A percentile compares a stretch with the other conserved stretches of the same genome.
Conservation (phyloP, 192 early-diverging fungal species). For the Rhizoclosmatium globosum region DNA sequence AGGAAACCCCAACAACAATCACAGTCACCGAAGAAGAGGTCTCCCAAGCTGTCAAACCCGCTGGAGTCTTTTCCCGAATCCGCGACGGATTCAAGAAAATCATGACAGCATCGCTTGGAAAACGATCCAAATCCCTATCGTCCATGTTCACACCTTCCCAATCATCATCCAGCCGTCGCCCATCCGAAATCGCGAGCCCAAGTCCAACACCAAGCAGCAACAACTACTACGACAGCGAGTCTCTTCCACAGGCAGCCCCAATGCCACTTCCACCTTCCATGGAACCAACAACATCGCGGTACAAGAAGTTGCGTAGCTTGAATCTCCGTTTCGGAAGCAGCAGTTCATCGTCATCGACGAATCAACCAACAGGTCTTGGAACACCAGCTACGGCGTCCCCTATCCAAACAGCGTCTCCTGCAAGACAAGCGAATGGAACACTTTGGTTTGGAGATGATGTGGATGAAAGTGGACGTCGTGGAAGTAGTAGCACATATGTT, state of each 20-base stretch:
- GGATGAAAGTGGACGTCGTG: not conserved
- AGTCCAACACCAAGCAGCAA: not conserved
- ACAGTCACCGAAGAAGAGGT: conserved; percentile 87
- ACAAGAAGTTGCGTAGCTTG: not conserved
- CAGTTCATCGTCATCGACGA: not conserved
- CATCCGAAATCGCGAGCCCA: not conserved
- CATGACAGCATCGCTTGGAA: not conserved
- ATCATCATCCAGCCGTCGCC: not conserved
- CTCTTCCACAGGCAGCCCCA: not conserved
- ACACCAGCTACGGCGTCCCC: not conserved
- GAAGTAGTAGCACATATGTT: not conserved
- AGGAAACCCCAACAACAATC: conserved; percentile 46
- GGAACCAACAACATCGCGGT: not conserved
- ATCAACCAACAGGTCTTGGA: not conserved
- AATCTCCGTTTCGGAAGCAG: not conserved
- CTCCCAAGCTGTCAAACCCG: conserved; percentile 64
- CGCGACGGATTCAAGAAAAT: conserved; percentile 22
- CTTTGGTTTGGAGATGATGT: not conserved
- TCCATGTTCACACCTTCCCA: conserved; percentile 12
- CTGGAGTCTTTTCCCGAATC: conserved; percentile 60
- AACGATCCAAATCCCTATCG: conserved; percentile 22
- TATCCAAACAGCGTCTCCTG: not conserved
- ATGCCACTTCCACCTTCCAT: not conserved
- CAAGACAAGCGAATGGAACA: not conserved
- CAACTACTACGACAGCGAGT: not conserved